These are phyloP conservation scores for Aspergillus novofumigatus DNA, from an alignment of 2,329 filamentous ascomycete species.

Conservation along the genomic window DNA sequence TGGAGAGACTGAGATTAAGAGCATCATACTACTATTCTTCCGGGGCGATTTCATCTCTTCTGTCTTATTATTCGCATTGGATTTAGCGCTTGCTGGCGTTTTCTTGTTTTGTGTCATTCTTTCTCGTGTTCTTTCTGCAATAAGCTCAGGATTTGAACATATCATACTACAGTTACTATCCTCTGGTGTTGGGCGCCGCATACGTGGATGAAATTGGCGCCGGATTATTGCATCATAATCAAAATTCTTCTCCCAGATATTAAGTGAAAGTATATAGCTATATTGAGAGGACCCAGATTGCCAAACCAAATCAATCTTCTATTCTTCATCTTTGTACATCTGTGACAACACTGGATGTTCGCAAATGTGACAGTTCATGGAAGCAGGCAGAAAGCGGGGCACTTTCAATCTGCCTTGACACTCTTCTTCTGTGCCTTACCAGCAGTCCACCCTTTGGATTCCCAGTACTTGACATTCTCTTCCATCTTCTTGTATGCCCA, in stretches of 20 bases:
- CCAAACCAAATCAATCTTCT: neutral
- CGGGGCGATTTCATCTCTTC: neutral
- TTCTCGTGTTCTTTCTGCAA: neutral
- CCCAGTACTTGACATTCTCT: constrained; percentile 42
- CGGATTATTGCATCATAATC: neutral
- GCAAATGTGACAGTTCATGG: neutral
- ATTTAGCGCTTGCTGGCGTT: neutral
- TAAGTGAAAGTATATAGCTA: neutral
- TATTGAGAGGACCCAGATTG: neutral
- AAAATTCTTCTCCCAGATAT: neutral
- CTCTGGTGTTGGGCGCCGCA: neutral
- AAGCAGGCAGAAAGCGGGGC: neutral
- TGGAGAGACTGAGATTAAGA: constrained; percentile 29
- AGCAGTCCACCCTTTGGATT: constrained; percentile 33
- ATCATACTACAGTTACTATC: neutral
- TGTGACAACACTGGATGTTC: too few species aligned
- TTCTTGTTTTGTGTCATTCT: neutral
- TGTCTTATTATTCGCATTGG: neutral
- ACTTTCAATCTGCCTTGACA: constrained; percentile 29
- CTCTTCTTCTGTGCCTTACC: constrained; percentile 33
- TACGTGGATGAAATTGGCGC: neutral
- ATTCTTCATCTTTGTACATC: neutral
- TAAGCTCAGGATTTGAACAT: neutral
- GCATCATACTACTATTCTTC: neutral
- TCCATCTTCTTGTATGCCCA: constrained; percentile 50